These are phyloP conservation scores for Tuber calosporum DNA, from an alignment of 495 filamentous ascomycete genomes.

Conservation along the genomic window DNA sequence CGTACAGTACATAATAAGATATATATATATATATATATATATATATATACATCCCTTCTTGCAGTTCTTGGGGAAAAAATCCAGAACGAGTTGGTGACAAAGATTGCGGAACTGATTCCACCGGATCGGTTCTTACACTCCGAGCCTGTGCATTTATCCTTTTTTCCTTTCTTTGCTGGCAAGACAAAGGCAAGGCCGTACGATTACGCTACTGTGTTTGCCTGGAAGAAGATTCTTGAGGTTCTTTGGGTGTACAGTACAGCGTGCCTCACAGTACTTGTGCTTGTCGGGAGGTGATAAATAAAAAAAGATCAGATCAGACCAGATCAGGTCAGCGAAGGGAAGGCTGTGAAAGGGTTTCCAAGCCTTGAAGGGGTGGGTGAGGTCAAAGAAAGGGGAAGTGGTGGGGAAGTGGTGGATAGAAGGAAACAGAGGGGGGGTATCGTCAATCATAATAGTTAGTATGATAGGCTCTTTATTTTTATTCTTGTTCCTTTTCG, in stretches of 20 bases:
- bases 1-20: not conserved
- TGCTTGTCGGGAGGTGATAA: not conserved
- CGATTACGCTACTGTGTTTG: not conserved
- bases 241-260: not conserved
- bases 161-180: not conserved
- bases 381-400: not conserved
- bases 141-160: not conserved
- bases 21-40: not conserved
- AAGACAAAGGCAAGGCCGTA: not conserved
- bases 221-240: not conserved
- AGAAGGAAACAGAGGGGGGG: not conserved
- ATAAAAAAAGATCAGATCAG: not conserved
- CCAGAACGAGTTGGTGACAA: not conserved
- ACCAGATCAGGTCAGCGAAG: not conserved
- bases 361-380: not conserved
- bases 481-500: not conserved
- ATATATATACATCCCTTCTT: not conserved
- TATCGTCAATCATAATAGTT: constrained; percentile 1
- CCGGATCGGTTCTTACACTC: not conserved
- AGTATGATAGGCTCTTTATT: not conserved
- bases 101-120: not conserved
- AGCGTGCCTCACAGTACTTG: not conserved
- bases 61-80: constrained; percentile 4
- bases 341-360: not conserved
- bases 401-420: not conserved